Evolutionary conservation across 192 early-diverging fungal species (phyloP), one percentile per base, ranked within the genome.

Genomic region (Entophlyctis luteolus): DNA sequence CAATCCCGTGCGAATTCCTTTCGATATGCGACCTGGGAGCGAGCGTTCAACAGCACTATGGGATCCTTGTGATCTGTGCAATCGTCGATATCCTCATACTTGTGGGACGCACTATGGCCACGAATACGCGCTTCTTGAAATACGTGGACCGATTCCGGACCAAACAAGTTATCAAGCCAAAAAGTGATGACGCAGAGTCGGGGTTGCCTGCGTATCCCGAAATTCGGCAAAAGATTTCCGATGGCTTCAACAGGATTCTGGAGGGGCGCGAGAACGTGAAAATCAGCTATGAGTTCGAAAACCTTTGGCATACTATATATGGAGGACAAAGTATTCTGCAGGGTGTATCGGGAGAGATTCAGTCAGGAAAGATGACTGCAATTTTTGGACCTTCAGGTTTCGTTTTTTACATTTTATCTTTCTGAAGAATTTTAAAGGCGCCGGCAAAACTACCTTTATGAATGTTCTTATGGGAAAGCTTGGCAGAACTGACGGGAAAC

Each of bases 381-480:
- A 73, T 70, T 28, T 54, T 73, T 42, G 65, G 55, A 3, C 90
- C 89, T 25, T 81, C 16, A 88, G 91, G 14, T n/a, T n/a, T n/a
- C n/a, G n/a, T n/a, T n/a, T n/a, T n/a, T 45, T 45, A 12, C 42
- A n/a, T 10, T 12, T 29, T 69, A 52, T 48, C 28, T 36, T 54
- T 12, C 23, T 22, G n/a, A n/a, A n/a, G 23, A 28, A 14, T 33
- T 54, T 45, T 45, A 12, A 45, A n/a, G n/a, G n/a, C 16, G 23
- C 16, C 1, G 53, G 53, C 1, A 54, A 70, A 63, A 70, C 68
- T 0, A 70, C 68, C 0, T 70, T 70, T 25, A 70, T 70, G 68
- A 70, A 53, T 49, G 68, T 73, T 31, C 34, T 73, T 38, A 46
- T 68, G n/a, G 72, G 72, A 28, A 73, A 73, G 34, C 55, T 73